phyloP scores from a whole-genome alignment of 2,329 filamentous ascomycete species.

The Microcyclospora tardicrescens region DNA sequence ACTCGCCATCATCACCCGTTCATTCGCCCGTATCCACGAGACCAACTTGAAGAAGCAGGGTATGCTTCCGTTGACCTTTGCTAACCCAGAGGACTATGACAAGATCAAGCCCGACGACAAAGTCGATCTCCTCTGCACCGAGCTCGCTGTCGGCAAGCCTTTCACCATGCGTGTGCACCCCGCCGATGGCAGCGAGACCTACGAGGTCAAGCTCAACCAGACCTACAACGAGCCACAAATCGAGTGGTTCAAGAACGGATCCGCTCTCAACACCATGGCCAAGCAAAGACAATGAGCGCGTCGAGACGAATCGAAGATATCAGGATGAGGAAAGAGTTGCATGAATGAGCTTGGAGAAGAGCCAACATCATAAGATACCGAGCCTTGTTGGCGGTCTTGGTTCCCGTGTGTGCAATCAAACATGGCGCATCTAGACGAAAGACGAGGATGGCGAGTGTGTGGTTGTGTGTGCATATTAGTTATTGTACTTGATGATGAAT shows the following conservation, averaged over 20 bases:
- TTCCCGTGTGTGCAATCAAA: no score
- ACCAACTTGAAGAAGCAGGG: constrained; percentile 99
- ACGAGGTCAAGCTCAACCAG: constrained; percentile 75
- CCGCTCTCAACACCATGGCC: constrained; percentile 96
- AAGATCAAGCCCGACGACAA: constrained; percentile 89
- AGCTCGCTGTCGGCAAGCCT: constrained; percentile 85
- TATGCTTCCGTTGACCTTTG: constrained; percentile 96
- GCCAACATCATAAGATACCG: no score
- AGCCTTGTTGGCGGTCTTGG: no score
- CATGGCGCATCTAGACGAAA: no score
- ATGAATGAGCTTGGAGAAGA: no score
- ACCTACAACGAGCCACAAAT: constrained; percentile 98
- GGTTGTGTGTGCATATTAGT: no score
- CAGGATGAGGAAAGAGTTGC: no score
- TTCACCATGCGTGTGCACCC: constrained; percentile 86
- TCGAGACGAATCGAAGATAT: constrained; percentile 2
- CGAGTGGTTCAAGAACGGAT: constrained; percentile 98
- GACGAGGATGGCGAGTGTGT: no score
- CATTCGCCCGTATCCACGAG: constrained; percentile 98
- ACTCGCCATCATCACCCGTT: constrained; percentile 89
- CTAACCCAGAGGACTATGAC: constrained; percentile 91
- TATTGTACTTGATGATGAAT: no score
- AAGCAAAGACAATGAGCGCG: constrained; percentile 36
- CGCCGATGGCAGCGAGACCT: constrained; percentile 61
- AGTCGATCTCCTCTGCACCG: constrained; percentile 77